Percentiles rank a stretch among this genome's conserved stretches.
These are phyloP conservation scores for Blastobotrys buckinghamii DNA, from an alignment of 1,139 yeast species.

Conservation along the genomic window DNA sequence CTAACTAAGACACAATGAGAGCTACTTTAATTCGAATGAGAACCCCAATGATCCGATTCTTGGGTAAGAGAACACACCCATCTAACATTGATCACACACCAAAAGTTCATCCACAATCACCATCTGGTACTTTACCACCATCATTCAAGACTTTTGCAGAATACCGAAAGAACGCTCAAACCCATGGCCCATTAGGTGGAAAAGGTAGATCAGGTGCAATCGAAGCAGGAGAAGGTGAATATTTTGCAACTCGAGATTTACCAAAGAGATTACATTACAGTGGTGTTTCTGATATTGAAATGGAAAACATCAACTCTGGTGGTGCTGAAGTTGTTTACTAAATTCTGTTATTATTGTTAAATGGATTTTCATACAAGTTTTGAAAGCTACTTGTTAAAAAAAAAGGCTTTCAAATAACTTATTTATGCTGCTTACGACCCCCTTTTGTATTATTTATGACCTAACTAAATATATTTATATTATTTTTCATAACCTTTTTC, in stretches of 20 bases:
- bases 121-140: constrained; percentile 41
- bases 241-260: constrained; percentile 55
- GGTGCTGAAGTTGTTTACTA: constrained; percentile 48
- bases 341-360: neutral
- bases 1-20: constrained; percentile 24
- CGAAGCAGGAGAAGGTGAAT: constrained; percentile 44
- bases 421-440: neutral
- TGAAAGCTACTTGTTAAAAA: neutral
- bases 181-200: constrained; percentile 37
- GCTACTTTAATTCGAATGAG: constrained; percentile 26
- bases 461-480: no score
- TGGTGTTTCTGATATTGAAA: constrained; percentile 57
- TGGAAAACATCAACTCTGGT: constrained; percentile 67
- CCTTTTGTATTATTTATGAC: neutral
- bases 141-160: constrained; percentile 42
- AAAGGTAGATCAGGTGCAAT: constrained; percentile 25
- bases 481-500: neutral
- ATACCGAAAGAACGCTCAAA: constrained; percentile 35
- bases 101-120: constrained; percentile 43
- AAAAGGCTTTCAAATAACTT: neutral
- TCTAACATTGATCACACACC: constrained; percentile 35
- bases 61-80: constrained; percentile 34
- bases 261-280: constrained; percentile 67
- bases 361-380: neutral
- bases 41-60: constrained; percentile 37